Base-by-base conservation (phyloP, 169 alveolate species). In the Perkinsus olseni region DNA sequence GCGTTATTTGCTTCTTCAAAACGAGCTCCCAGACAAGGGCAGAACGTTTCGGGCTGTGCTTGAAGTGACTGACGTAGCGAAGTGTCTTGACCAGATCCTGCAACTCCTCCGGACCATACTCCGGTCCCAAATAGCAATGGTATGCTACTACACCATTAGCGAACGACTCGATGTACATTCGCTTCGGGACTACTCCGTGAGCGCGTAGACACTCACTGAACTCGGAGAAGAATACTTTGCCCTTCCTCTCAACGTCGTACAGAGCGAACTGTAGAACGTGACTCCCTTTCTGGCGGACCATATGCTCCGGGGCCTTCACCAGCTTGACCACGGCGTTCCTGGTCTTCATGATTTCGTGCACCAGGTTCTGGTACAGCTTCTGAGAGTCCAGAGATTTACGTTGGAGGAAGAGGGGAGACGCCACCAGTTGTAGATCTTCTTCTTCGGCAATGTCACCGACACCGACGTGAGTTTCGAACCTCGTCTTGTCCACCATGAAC, bases 71-170 rank as follows among this genome's bases (percentile, higher is more conserved):
- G 74, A 91, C 50, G 45, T 90, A 91, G 91, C 38, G 50, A 36
- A 93, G 38, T 45, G 91, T 50, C 74, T 91, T 24, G 13, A 74
- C 34, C 24, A 45, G n/a, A 37, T 51, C 82, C n/a, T 21, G 48
- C 39, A 91, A 11, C 93, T 39, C 34, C 39, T 91, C 93, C 0
- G 36, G 74, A 8, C 82, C 39, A 4, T 48, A 28, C 39, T 91
- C 39, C 36, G 92, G 92, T 24, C 82, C 82, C n/a, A 93, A 91
- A 91, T 90, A 93, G 74, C 38, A 91, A 39, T 74, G 91, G 92
- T 93, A 93, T 0, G 94, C 74, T 37, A 93, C 92, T 17, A 93
- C 94, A 10, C 94, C 94, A 38, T 93, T 93, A 28, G 94, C 94
- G 74, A 93, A 93, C 40, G 91, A 74, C 74, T 93, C 94, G 74